phyloP scores from a whole-genome alignment of 2,329 filamentous ascomycete species.

The Akanthomyces muscarius region DNA sequence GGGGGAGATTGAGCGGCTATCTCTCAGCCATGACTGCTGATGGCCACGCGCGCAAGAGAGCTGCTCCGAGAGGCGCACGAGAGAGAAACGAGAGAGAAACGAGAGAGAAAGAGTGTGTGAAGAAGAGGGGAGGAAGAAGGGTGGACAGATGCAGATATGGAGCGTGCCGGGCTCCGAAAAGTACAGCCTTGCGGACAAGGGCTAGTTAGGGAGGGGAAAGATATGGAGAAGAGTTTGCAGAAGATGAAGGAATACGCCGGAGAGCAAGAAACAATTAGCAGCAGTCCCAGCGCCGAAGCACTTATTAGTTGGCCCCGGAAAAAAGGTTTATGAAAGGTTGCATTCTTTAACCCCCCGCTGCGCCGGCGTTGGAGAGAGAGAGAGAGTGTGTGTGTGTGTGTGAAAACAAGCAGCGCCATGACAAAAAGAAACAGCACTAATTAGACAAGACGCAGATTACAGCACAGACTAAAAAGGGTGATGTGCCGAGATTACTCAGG shows the following conservation, averaged over 20 bases:
- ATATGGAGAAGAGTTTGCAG: not conserved
- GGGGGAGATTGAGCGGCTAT: not conserved
- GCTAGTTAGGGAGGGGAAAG: not conserved
- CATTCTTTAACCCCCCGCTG: not conserved
- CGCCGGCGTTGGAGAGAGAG: not conserved
- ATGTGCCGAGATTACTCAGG: not conserved
- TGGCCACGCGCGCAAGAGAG: not conserved
- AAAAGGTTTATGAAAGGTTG: no score
- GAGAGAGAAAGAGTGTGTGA: not conserved
- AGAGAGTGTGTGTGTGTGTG: not conserved
- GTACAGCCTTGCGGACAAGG: not conserved
- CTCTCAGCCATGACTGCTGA: not conserved
- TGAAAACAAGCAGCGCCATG: not conserved
- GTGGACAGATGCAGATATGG: not conserved
- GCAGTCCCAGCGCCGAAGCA: no score
- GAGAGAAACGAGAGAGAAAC: not conserved
- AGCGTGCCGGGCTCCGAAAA: not conserved
- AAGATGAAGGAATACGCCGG: not conserved
- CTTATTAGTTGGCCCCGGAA: no score
- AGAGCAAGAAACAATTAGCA: no score
- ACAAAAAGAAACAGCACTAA: constrained; percentile 1
- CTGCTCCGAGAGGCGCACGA: not conserved
- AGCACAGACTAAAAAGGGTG: not conserved
- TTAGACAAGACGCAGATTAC: not conserved
- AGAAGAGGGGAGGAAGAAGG: not conserved